Evolutionary conservation across 1,284 basidiomycete species (phyloP).

Genomic region (Volvariella surrecta): DNA sequence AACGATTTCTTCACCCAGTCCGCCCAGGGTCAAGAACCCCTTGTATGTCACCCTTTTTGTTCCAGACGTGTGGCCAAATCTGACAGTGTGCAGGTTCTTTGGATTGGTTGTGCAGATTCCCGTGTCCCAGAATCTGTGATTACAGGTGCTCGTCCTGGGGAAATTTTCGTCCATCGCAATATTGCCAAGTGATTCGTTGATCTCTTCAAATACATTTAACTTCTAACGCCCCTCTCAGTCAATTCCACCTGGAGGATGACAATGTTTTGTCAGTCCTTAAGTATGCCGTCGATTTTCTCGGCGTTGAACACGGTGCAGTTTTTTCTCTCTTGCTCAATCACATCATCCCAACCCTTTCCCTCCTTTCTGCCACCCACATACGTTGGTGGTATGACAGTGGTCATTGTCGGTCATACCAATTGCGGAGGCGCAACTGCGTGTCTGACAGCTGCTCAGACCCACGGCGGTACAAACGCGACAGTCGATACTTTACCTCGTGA

Average conservation of each 20-base stretch:
- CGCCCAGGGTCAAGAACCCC: slow-evolving; percentile 64
- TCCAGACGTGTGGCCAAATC: slow-evolving; percentile 2
- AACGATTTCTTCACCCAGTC: slow-evolving; percentile 55
- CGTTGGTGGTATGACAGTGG: slow-evolving; percentile 35
- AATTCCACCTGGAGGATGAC: slow-evolving; percentile 75
- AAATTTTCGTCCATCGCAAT: slow-evolving; percentile 38
- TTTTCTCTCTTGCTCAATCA: slow-evolving; percentile 15
- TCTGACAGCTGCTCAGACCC: slow-evolving; percentile 29
- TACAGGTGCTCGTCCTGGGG: slow-evolving; percentile 32
- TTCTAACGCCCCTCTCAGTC: slow-evolving; percentile 31
- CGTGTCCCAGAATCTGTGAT: slow-evolving; percentile 33
- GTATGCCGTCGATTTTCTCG: slow-evolving; percentile 74
- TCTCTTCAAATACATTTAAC: slow-evolving; percentile 7
- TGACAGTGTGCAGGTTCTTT: slow-evolving; percentile 23
- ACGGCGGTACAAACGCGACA: slow-evolving; percentile 24
- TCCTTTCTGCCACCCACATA: slow-evolving; percentile 10
- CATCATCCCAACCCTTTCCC: slow-evolving; percentile 22
- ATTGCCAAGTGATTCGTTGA: slow-evolving; percentile 27
- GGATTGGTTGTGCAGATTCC: slow-evolving; percentile 37
- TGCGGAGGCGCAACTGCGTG: slow-evolving; percentile 77
- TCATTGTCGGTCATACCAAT: slow-evolving; percentile 75
- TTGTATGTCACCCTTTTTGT: slow-evolving; percentile 32
- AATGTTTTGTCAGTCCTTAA: slow-evolving; percentile 73
- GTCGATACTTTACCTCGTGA: slow-evolving; percentile 26
- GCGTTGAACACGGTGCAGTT: slow-evolving; percentile 74